Percentiles rank a stretch among this genome's conserved stretches.
Evolutionary conservation across 2,329 filamentous ascomycete genomes (phyloP).

Genomic region (Corynespora cassiicola): DNA sequence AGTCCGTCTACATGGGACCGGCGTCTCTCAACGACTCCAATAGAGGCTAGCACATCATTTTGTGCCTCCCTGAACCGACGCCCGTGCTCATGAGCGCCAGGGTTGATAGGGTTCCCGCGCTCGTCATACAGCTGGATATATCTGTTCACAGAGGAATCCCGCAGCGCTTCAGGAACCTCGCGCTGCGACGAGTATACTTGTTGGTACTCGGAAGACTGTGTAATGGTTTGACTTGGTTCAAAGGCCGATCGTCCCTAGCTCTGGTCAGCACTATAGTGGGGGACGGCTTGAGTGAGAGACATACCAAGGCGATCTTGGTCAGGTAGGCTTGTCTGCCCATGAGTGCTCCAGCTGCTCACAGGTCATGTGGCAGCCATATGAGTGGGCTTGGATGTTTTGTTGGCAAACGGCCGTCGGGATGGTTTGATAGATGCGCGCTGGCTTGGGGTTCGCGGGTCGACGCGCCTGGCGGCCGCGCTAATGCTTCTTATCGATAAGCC

Average conservation of each 20-base stretch:
- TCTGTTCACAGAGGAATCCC: slow-evolving; percentile 28
- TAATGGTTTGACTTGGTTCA: slow-evolving; percentile 36
- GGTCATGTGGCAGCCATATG: too few species aligned
- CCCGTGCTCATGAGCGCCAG: slow-evolving; percentile 46
- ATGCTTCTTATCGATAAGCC: slow-evolving; percentile 40
- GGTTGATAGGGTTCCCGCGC: slow-evolving; percentile 53
- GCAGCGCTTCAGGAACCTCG: slow-evolving; percentile 28
- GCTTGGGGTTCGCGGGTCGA: too few species aligned
- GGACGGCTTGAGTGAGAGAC: slow-evolving; percentile 7
- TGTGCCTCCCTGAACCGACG: slow-evolving; percentile 51
- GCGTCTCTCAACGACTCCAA: slow-evolving; percentile 54
- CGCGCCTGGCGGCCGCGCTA: too few species aligned
- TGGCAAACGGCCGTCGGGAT: too few species aligned
- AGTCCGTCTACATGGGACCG: slow-evolving; percentile 30
- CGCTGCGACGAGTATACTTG: slow-evolving; percentile 33
- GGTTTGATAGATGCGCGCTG: too few species aligned
- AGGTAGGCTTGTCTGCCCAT: slow-evolving; percentile 48
- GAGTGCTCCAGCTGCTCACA: neutral
- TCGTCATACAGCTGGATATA: slow-evolving; percentile 52
- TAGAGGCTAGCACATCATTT: slow-evolving; percentile 55
- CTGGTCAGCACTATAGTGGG: neutral
- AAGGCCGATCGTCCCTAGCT: slow-evolving; percentile 50
- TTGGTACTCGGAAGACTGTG: slow-evolving; percentile 31
- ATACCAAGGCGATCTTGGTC: slow-evolving; percentile 45
- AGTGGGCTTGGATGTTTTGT: too few species aligned